A percentile compares a stretch with the other conserved stretches of the same genome.
Evolutionary conservation across 163 green algal species (phyloP).

Genomic region (Trebouxiophyceae sp.): DNA sequence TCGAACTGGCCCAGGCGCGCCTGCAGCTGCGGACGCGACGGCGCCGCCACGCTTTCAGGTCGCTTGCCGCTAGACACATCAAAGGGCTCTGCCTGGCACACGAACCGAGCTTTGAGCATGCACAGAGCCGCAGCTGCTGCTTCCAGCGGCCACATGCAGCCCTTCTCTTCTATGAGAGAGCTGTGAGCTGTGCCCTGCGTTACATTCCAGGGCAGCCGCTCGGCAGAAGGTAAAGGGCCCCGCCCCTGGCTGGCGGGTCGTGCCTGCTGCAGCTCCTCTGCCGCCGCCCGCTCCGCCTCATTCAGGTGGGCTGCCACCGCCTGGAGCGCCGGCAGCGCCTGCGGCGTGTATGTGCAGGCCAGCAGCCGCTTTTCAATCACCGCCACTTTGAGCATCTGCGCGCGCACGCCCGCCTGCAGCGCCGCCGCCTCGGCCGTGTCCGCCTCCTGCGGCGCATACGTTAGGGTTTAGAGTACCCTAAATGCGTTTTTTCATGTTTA

Average conservation of each 20-base stretch:
- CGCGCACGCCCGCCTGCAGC: background rate
- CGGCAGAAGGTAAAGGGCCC: no score
- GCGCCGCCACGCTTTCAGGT: no score
- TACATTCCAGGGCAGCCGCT: no score
- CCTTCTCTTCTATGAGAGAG: background rate
- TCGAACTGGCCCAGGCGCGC: background rate
- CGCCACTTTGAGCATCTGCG: background rate
- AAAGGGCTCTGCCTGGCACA: no score
- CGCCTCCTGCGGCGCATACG: background rate
- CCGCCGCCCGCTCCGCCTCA: background rate
- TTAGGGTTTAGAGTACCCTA: background rate
- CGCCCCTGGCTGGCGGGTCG: no score
- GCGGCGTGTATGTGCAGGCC: background rate
- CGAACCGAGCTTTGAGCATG: no score
- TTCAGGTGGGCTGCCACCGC: background rate
- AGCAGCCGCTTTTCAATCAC: background rate
- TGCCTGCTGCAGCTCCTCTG: background rate
- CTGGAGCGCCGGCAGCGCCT: background rate
- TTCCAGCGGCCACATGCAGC: background rate
- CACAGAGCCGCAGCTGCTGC: background rate
- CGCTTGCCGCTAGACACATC: no score
- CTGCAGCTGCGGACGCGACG: background rate
- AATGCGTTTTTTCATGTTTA: no score
- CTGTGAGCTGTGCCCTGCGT: background rate
- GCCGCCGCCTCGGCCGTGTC: background rate